Evolutionary conservation across 2,329 filamentous ascomycete species (phyloP).

Genomic region (Neophaeococcomyces aloes): DNA sequence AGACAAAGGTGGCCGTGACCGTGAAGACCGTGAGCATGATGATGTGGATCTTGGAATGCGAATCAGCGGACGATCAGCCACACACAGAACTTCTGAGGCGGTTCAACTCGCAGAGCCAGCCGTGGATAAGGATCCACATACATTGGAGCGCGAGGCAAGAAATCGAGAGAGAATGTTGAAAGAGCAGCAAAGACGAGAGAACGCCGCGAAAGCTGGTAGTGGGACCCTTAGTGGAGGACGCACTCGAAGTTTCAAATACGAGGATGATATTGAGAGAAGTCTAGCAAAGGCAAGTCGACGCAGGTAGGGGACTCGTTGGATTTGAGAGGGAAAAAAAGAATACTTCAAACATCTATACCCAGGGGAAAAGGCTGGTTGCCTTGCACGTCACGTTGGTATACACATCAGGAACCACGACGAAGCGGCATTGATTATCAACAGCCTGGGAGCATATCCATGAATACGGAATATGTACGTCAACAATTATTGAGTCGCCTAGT

Average conservation of each 20-base stretch:
- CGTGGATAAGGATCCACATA: conserved; percentile 47
- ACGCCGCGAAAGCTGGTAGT: conserved; percentile 33
- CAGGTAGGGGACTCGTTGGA: no score
- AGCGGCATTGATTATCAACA: no score
- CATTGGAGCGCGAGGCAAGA: conserved; percentile 62
- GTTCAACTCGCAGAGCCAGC: background rate
- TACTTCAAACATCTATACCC: no score
- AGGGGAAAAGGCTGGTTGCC: no score
- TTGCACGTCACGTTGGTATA: no score
- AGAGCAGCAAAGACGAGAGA: conserved; percentile 55
- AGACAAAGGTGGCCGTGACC: no score
- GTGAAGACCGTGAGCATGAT: conserved; percentile 14
- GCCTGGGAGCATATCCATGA: no score
- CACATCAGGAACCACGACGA: no score
- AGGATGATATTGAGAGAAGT: conserved; percentile 34
- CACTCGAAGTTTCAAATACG: conserved; percentile 40
- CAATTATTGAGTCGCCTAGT: no score
- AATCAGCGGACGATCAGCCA: conserved; percentile 19
- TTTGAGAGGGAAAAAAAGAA: no score
- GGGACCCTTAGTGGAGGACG: conserved; percentile 22
- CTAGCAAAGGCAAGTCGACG: conserved; percentile 20
- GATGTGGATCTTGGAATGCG: conserved; percentile 12
- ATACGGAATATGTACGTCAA: no score
- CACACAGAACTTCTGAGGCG: conserved; percentile 16
- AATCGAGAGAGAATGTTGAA: conserved; percentile 52